Evolutionary conservation across 768 basidiomycete species (phyloP), one percentile per base, ranked within the genome.

Genomic region (Rhizopogon salebrosus): DNA sequence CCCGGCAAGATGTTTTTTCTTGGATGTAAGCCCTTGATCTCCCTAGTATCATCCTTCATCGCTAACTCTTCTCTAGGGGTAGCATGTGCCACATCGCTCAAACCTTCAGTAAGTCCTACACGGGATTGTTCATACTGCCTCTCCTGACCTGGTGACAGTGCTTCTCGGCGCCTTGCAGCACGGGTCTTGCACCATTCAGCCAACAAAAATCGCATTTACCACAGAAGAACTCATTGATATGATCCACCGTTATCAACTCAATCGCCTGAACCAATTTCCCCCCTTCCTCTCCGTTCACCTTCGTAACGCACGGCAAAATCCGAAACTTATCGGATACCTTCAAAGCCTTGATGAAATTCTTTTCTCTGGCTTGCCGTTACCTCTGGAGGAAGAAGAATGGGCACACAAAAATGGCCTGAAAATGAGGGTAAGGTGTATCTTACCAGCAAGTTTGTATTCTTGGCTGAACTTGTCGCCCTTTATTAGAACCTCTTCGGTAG

Each of bases 41-140:
- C 55, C 48, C 42, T 51, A 56, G 9, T 39, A 43, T 34, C 38
- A 60, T 54, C 58, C 51, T 56, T 61, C 59, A 64, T 73, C 62
- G 70, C 64, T 72, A 58, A 72, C 62, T 57, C 54, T 57, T 65
- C 53, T 59, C 51, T 72, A 89, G 87, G 75, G 87, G 89, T 53
- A 86, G 84, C 73, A 86, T 90, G 85, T 89, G 84, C 64, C 89
- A 89, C 68, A 89, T 89, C 55, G 89, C 70, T 26, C 86, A 89
- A 67, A 80, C 77, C 38, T 87, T 83, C 76, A 83, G 86, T 87
- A 68, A 74, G 84, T 72, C 16, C 45, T 41, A 51, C 48, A 51
- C 49, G 52, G 53, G 31, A 62, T 59, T 39, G 61, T 60, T 49
- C 51, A 31, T 16, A 9, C 11, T 52, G 62, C 64, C 58, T 65